Percentiles rank a stretch among this genome's conserved stretches.
Evolutionary conservation across 495 filamentous ascomycete species (phyloP).

Genomic region (Penicillium macrosclerotiorum): DNA sequence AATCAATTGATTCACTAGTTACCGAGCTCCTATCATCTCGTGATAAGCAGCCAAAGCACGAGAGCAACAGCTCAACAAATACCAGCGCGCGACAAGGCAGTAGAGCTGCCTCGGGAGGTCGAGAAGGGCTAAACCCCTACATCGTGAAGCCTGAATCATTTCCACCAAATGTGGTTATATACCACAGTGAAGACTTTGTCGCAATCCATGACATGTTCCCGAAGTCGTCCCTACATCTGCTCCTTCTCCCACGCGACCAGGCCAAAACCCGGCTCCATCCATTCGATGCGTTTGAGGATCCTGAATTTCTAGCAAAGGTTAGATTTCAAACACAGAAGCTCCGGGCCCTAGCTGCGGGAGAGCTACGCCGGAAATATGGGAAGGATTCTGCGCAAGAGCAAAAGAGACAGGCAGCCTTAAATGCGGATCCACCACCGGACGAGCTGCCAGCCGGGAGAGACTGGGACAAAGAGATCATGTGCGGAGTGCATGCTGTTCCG

Average conservation of each 20-base stretch:
- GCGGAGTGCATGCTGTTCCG: constrained; percentile 83
- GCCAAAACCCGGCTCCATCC: constrained; percentile 65
- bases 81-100: constrained; percentile 25
- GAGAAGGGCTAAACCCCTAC: constrained; percentile 70
- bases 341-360: constrained; percentile 63
- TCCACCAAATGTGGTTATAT: constrained; percentile 61
- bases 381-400: constrained; percentile 59
- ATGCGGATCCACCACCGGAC: constrained; percentile 36
- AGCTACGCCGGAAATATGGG: constrained; percentile 72
- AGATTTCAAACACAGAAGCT: constrained; percentile 59
- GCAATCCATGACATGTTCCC: constrained; percentile 81
- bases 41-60: constrained; percentile 42
- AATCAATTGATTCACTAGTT: no score
- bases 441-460: constrained; percentile 68
- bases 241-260: constrained; percentile 76
- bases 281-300: constrained; percentile 73
- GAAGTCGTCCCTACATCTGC: constrained; percentile 79
- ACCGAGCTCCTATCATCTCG: constrained; percentile 67
- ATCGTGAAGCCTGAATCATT: constrained; percentile 64
- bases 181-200: constrained; percentile 69
- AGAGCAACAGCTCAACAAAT: constrained; percentile 21
- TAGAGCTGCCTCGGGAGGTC: constrained; percentile 35
- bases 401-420: constrained; percentile 54
- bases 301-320: constrained; percentile 65
- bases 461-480: constrained; percentile 72